Evolutionary conservation across 1,284 basidiomycete genomes (phyloP).

Genomic region (Apiotrichum mycotoxinovorans): DNA sequence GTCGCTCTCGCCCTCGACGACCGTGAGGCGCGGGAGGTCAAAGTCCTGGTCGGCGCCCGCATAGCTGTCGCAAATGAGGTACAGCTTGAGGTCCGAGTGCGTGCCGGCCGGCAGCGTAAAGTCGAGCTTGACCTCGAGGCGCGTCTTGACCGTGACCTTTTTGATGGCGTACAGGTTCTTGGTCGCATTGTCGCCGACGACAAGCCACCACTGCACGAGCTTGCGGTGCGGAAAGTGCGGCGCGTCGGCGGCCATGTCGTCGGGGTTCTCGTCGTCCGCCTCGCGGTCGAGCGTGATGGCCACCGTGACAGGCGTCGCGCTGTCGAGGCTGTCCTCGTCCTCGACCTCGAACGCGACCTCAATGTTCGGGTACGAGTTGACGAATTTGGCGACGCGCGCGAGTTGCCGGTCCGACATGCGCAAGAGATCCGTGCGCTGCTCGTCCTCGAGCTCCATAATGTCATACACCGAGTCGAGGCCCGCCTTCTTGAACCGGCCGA

Average conservation of each 20-base stretch:
- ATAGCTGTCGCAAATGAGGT: slow-evolving; percentile 90
- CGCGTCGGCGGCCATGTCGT: slow-evolving; percentile 76
- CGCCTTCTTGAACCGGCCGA: slow-evolving; percentile 78
- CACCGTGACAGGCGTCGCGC: slow-evolving; percentile 76
- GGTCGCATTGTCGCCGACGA: slow-evolving; percentile 72
- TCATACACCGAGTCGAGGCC: slow-evolving; percentile 86
- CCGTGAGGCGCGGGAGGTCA: slow-evolving; percentile 69
- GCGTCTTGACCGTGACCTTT: slow-evolving; percentile 81
- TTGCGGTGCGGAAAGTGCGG: slow-evolving; percentile 89
- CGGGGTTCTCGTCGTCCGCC: slow-evolving; percentile 67
- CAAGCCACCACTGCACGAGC: slow-evolving; percentile 95
- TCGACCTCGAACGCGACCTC: slow-evolving; percentile 77
- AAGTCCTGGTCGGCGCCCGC: slow-evolving; percentile 87
- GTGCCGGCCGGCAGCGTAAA: slow-evolving; percentile 79
- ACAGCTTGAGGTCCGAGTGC: slow-evolving; percentile 70
- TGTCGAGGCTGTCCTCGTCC: slow-evolving; percentile 72
- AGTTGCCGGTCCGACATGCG: slow-evolving; percentile 84
- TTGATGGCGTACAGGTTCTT: slow-evolving; percentile 85
- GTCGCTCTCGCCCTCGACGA: slow-evolving; percentile 78
- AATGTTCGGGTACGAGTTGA: slow-evolving; percentile 89
- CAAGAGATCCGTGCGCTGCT: slow-evolving; percentile 72
- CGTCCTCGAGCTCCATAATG: slow-evolving; percentile 95
- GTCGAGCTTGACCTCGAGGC: slow-evolving; percentile 77
- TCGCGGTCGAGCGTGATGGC: slow-evolving; percentile 77
- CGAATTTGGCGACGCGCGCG: slow-evolving; percentile 77